Evolutionary conservation across 106 monocot species (phyloP).

Genomic region (Dioscorea alata): DNA sequence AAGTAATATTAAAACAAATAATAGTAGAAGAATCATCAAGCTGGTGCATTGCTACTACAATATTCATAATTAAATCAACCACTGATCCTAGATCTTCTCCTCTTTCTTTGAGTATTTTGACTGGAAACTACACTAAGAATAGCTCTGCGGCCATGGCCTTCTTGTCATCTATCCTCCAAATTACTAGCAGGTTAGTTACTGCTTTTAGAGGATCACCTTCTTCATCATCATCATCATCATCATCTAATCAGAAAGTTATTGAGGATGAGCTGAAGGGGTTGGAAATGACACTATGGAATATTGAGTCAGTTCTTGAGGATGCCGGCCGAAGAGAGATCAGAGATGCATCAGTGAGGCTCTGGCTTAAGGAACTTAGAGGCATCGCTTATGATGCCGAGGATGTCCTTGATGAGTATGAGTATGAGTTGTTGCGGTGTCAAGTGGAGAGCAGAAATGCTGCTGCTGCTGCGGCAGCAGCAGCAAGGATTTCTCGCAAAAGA

Average conservation of each 20-base stretch:
- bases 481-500: not conserved
- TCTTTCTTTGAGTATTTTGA: too few species aligned
- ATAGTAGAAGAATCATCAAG: too few species aligned
- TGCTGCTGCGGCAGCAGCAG: too few species aligned
- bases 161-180: not conserved
- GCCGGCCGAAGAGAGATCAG: not conserved
- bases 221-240: not conserved
- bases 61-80: too few species aligned
- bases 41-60: too few species aligned
- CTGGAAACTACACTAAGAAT: too few species aligned
- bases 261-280: not conserved
- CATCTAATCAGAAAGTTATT: not conserved
- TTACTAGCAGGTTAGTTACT: not conserved
- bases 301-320: slow-evolving; percentile 13
- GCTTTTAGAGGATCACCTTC: slow-evolving; percentile 4
- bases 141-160: too few species aligned
- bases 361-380: slow-evolving; percentile 6
- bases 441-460: not conserved
- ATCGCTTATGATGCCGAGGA: slow-evolving; percentile 23
- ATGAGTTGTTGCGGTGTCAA: slow-evolving; percentile 1
- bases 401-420: slow-evolving; percentile 5
- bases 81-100: too few species aligned
- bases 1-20: too few species aligned
- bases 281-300: not conserved
- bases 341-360: slow-evolving; percentile 4